Evolutionary conservation across 23 red algal species (phyloP).

Genomic region (Rhodosorus marinus): DNA sequence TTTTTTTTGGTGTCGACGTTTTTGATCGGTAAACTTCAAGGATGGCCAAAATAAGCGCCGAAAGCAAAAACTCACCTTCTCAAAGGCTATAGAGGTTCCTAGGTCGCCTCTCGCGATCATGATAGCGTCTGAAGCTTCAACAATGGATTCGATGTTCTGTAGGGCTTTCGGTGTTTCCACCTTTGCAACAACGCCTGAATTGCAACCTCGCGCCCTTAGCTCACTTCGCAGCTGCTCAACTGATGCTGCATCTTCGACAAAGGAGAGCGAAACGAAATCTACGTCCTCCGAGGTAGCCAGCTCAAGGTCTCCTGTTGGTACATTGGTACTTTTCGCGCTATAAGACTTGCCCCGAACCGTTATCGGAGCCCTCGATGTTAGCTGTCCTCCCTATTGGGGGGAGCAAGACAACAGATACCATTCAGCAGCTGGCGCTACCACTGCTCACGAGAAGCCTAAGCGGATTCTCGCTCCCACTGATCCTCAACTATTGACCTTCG

Average conservation of each 20-base stretch:
- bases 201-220: conserved; percentile 35
- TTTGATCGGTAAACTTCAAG: no score
- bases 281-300: conserved; percentile 86
- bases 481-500: no score
- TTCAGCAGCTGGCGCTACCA: no score
- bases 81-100: conserved; percentile 68
- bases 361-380: conserved; percentile 57
- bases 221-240: conserved; percentile 31
- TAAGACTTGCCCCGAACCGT: conserved; percentile 65
- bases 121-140: conserved; percentile 53
- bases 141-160: conserved; percentile 52
- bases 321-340: conserved; percentile 1
- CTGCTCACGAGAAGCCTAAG: no score
- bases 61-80: no score
- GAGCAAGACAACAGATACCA: no score
- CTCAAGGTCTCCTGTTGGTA: conserved; percentile 29
- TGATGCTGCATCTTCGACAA: conserved; percentile 69
- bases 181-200: conserved; percentile 81
- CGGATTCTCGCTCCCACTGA: no score
- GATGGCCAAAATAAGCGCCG: no score
- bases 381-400: conserved; percentile 38
- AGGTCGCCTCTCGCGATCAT: conserved; percentile 98
- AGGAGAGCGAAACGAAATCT: conserved; percentile 91
- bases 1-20: no score
- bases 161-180: conserved; percentile 80